Percentiles rank a stretch among this genome's conserved stretches.
These are phyloP conservation scores for Simplicillium aogashimaense DNA, from an alignment of 2,329 filamentous ascomycete genomes.

Conservation along the genomic window DNA sequence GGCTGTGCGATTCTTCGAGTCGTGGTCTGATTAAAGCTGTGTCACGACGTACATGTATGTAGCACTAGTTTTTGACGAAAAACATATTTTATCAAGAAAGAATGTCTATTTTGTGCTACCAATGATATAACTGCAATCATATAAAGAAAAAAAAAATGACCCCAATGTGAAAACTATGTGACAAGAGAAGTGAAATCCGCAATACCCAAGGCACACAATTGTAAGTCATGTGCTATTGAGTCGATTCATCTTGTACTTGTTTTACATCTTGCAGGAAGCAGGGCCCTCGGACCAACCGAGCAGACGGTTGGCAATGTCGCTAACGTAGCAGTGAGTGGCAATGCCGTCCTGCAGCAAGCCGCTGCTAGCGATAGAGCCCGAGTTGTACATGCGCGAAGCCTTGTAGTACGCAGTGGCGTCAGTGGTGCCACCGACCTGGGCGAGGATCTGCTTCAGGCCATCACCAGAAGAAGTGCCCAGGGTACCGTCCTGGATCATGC, in stretches of 20 bases:
- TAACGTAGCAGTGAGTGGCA: conserved; percentile 38
- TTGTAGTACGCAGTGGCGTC: conserved; percentile 29
- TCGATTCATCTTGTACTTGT: too few species aligned
- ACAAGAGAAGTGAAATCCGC: too few species aligned
- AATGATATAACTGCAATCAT: too few species aligned
- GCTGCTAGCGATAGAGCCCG: conserved; percentile 25
- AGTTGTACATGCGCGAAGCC: conserved; percentile 39
- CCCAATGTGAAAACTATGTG: too few species aligned
- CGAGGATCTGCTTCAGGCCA: conserved; percentile 28
- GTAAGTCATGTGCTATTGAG: too few species aligned
- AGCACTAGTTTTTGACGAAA: too few species aligned
- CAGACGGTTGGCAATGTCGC: conserved; percentile 29
- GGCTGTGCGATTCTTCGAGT: conserved; percentile 61
- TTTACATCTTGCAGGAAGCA: conserved; percentile 1
- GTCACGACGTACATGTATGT: too few species aligned
- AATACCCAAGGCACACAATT: too few species aligned
- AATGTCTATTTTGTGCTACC: too few species aligned
- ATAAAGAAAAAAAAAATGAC: too few species aligned
- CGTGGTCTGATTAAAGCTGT: conserved; percentile 19
- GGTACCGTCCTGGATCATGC: conserved; percentile 29
- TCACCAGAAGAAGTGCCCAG: conserved; percentile 28
- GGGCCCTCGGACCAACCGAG: conserved; percentile 3
- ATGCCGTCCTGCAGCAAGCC: conserved; percentile 27
- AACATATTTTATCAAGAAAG: too few species aligned
- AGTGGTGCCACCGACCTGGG: conserved; percentile 13